These are phyloP conservation scores for Syncephalastrum sp. DNA, from an alignment of 371 early-diverging fungal species.

Conservation along the genomic window DNA sequence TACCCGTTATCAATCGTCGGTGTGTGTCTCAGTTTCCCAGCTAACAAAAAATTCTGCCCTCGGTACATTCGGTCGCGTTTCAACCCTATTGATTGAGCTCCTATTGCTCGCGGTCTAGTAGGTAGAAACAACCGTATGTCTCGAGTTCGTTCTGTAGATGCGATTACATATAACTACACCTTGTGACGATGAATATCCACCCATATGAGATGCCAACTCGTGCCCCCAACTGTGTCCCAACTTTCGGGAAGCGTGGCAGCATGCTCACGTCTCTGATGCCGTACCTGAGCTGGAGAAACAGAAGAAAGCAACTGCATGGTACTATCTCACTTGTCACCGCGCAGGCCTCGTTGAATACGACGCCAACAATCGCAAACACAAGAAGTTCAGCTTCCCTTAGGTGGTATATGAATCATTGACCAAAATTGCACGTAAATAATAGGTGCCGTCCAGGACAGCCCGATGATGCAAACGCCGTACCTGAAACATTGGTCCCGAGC, in stretches of 20 bases:
- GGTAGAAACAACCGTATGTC: no score
- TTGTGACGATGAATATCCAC: slow-evolving; percentile 6
- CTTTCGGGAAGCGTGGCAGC: slow-evolving; percentile 9
- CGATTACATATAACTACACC: no score
- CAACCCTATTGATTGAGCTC: no score
- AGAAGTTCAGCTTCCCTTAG: slow-evolving; percentile 66
- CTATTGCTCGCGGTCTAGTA: no score
- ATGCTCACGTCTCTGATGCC: neutral
- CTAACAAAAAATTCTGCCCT: no score
- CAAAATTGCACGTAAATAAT: slow-evolving; percentile 32
- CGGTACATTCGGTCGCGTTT: no score
- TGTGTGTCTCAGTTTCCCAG: no score
- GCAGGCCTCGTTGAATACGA: slow-evolving; percentile 9
- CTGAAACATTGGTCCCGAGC: no score
- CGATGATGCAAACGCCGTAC: no score
- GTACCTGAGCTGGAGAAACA: slow-evolving; percentile 9
- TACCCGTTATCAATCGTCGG: no score
- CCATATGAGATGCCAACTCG: slow-evolving; percentile 5
- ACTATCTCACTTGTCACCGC: slow-evolving; percentile 63
- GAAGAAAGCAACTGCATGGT: slow-evolving; percentile 66
- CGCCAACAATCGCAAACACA: slow-evolving; percentile 18
- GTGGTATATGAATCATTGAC: slow-evolving; percentile 16
- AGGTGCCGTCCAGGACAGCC: slow-evolving; percentile 1
- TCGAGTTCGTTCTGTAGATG: no score
- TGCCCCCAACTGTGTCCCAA: neutral